Percentiles rank a stretch among this genome's conserved stretches.
These are phyloP conservation scores for Neonectria sp. DNA, from an alignment of 2,329 filamentous ascomycete species.

Conservation along the genomic window DNA sequence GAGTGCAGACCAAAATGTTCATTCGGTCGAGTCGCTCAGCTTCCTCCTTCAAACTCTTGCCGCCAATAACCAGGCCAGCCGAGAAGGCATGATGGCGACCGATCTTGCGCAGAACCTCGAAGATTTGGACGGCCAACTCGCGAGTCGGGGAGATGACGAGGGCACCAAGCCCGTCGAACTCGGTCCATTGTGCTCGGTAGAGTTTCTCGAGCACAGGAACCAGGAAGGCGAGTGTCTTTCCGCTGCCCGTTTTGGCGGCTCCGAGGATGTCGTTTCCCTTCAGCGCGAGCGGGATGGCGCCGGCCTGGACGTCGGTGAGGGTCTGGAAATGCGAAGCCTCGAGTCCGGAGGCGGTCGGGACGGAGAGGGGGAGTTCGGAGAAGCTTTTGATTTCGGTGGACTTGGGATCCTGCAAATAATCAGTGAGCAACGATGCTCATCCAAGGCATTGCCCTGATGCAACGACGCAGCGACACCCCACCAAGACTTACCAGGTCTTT, in stretches of 20 bases:
- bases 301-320: slow-evolving; percentile 91
- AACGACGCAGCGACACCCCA: slow-evolving; percentile 13
- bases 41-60: slow-evolving; percentile 90
- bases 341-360: slow-evolving; percentile 83
- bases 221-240: slow-evolving; percentile 95
- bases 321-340: slow-evolving; percentile 90
- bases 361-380: slow-evolving; percentile 87
- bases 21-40: slow-evolving; percentile 87
- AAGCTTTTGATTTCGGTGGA: slow-evolving; percentile 76
- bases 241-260: slow-evolving; percentile 94
- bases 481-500: slow-evolving; percentile 51
- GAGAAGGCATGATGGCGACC: slow-evolving; percentile 92
- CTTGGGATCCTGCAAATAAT: slow-evolving; percentile 70
- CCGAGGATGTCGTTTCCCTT: slow-evolving; percentile 91
- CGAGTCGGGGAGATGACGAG: slow-evolving; percentile 95
- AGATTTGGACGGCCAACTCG: slow-evolving; percentile 96
- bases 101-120: slow-evolving; percentile 92
- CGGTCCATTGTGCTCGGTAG: slow-evolving; percentile 90
- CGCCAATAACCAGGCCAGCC: slow-evolving; percentile 93
- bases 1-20: slow-evolving; percentile 98
- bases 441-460: not conserved
- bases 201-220: slow-evolving; percentile 94
- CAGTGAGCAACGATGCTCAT: slow-evolving; percentile 27
- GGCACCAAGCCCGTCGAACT: slow-evolving; percentile 91
- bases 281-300: slow-evolving; percentile 89